phyloP scores from a whole-genome alignment of 1,284 basidiomycete species.

The Moesziomyces parantarcticus region DNA sequence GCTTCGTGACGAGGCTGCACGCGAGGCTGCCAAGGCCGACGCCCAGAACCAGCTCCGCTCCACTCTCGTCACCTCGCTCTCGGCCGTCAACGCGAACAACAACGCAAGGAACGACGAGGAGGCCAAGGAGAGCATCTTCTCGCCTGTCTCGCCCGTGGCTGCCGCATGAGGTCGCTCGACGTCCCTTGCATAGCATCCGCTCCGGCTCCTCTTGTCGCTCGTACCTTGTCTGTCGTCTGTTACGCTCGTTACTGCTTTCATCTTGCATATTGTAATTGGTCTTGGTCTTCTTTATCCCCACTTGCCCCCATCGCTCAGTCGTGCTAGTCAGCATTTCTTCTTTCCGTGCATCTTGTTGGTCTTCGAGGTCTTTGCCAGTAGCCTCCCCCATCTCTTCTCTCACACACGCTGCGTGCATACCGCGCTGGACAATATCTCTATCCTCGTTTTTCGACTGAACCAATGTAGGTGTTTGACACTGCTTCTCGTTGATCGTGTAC shows the following conservation, averaged over 20 bases:
- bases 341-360: neutral
- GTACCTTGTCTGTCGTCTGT: neutral
- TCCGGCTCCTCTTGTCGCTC: no score
- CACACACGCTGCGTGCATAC: no score
- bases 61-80: slow-evolving; percentile 18
- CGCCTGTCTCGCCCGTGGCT: slow-evolving; percentile 41
- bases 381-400: no score
- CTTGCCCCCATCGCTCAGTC: no score
- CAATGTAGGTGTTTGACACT: no score
- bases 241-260: neutral
- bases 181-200: no score
- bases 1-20: slow-evolving; percentile 39
- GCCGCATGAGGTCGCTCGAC: slow-evolving; percentile 17
- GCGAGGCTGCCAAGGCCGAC: slow-evolving; percentile 29
- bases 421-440: no score
- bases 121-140: slow-evolving; percentile 36
- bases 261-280: slow-evolving; percentile 5
- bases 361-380: no score
- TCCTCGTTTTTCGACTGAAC: no score
- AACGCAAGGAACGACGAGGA: slow-evolving; percentile 29
- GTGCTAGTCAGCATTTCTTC: slow-evolving; percentile 1
- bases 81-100: slow-evolving; percentile 9
- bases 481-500: no score
- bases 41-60: slow-evolving; percentile 27
- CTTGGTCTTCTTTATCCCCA: neutral